Conservation (phyloP, 1,139 yeast genomes). For the Geotrichum restrictum region DNA sequence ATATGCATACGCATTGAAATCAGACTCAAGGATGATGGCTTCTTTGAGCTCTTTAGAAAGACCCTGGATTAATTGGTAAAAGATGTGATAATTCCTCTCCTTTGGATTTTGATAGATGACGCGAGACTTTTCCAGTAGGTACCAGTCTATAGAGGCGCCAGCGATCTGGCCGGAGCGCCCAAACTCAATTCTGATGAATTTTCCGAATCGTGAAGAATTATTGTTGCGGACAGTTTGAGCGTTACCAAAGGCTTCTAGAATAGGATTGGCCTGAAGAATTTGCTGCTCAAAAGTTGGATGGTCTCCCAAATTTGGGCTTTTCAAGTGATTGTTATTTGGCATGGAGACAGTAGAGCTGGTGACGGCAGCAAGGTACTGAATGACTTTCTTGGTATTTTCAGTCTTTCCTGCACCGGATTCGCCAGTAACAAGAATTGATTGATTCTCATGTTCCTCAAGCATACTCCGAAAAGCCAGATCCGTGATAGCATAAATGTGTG, state of each 20-base stretch:
- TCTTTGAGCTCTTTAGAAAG: slow-evolving; percentile 50
- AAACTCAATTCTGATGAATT: slow-evolving; percentile 85
- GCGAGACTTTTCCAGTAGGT: slow-evolving; percentile 86
- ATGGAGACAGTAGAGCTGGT: slow-evolving; percentile 38
- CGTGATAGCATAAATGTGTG: slow-evolving; percentile 90
- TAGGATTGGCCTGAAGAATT: slow-evolving; percentile 90
- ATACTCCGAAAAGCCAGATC: slow-evolving; percentile 82
- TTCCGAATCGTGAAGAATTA: slow-evolving; percentile 95
- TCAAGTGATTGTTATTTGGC: slow-evolving; percentile 9
- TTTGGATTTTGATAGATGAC: slow-evolving; percentile 71
- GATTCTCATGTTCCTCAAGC: slow-evolving; percentile 67
- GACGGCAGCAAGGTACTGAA: slow-evolving; percentile 83
- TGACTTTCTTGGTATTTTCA: slow-evolving; percentile 92
- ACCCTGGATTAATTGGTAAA: slow-evolving; percentile 80
- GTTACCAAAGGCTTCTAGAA: slow-evolving; percentile 93
- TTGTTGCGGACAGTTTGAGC: slow-evolving; percentile 93
- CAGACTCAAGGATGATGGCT: slow-evolving; percentile 48
- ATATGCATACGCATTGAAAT: slow-evolving; percentile 51
- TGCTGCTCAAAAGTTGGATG: slow-evolving; percentile 63
- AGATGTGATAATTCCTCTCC: slow-evolving; percentile 90
- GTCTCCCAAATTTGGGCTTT: slow-evolving; percentile 20
- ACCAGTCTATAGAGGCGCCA: slow-evolving; percentile 95
- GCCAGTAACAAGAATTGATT: slow-evolving; percentile 91
- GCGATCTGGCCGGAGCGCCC: slow-evolving; percentile 59
- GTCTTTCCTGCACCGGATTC: slow-evolving; percentile 99